These are phyloP conservation scores for Fusarium lyarnte DNA, from an alignment of 2,329 filamentous ascomycete species.

Conservation along the genomic window DNA sequence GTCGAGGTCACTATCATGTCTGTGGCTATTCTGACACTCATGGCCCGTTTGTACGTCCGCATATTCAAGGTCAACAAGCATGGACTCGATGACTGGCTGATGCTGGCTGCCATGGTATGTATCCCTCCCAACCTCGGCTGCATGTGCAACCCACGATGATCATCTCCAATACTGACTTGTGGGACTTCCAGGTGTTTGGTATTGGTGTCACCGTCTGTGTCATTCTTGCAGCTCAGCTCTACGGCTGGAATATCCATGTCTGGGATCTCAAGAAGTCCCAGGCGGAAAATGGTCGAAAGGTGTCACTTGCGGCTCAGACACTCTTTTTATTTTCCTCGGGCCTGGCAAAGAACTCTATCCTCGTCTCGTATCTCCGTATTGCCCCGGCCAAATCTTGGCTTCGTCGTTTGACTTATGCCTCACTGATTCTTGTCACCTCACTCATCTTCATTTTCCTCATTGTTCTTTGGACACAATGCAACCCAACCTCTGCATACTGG, in stretches of 20 bases:
- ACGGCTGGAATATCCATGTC: constrained; percentile 52
- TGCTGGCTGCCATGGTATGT: constrained; percentile 51
- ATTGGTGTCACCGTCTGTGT: constrained; percentile 48
- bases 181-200: constrained; percentile 45
- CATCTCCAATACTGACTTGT: constrained; percentile 18
- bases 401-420: constrained; percentile 43
- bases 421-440: constrained; percentile 43
- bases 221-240: constrained; percentile 48
- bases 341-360: constrained; percentile 53
- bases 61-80: constrained; percentile 46
- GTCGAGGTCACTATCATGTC: constrained; percentile 49
- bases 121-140: constrained; percentile 15
- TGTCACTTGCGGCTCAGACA: constrained; percentile 53
- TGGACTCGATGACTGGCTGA: constrained; percentile 55
- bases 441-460: constrained; percentile 47
- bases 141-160: constrained; percentile 13
- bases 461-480: constrained; percentile 51
- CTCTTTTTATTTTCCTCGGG: constrained; percentile 52
- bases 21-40: constrained; percentile 48
- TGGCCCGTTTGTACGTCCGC: constrained; percentile 52
- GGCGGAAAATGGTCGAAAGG: constrained; percentile 46
- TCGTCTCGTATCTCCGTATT: constrained; percentile 53
- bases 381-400: constrained; percentile 48
- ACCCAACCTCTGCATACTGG: constrained; percentile 41
- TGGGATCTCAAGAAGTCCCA: constrained; percentile 48